A percentile compares a stretch with the other conserved stretches of the same genome.
These are phyloP conservation scores for Prunus kanzakura DNA, from an alignment of 306 rosid species.

Conservation along the genomic window DNA sequence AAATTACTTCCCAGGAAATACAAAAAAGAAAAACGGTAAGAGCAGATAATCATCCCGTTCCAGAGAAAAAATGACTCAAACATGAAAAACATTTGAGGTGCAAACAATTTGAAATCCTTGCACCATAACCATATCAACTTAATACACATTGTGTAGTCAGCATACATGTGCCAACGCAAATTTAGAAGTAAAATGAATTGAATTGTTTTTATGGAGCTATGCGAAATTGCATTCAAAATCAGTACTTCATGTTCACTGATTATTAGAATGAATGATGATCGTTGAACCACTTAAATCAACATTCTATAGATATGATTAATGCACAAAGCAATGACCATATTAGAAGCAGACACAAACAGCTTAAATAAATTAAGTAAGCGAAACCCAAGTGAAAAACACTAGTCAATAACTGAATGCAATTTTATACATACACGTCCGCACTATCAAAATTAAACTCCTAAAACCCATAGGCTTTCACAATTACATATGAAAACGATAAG, in stretches of 20 bases:
- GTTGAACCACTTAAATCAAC: not conserved
- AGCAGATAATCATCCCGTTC: not conserved
- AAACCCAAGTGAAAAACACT: not conserved
- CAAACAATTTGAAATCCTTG: not conserved
- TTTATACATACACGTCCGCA: not conserved
- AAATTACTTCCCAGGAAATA: not conserved
- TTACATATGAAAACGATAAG: not conserved
- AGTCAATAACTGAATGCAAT: not conserved
- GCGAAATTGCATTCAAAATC: not conserved
- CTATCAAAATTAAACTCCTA: slow-evolving; percentile 12
- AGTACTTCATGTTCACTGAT: not conserved
- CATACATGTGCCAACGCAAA: not conserved
- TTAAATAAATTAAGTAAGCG: not conserved
- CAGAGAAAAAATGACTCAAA: not conserved
- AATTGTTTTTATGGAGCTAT: not conserved
- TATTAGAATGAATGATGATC: not conserved
- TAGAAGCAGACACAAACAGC: too few species aligned
- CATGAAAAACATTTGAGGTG: not conserved
- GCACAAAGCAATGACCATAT: not conserved
- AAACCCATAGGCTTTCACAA: not conserved
- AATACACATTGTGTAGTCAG: not conserved
- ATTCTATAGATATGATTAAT: not conserved
- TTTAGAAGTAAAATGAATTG: not conserved
- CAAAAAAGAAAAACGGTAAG: not conserved
- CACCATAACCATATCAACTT: not conserved